A percentile compares a stretch with the other conserved stretches of the same genome.
These are phyloP conservation scores for Coniella lustricola DNA, from an alignment of 2,329 filamentous ascomycete species.

Conservation along the genomic window DNA sequence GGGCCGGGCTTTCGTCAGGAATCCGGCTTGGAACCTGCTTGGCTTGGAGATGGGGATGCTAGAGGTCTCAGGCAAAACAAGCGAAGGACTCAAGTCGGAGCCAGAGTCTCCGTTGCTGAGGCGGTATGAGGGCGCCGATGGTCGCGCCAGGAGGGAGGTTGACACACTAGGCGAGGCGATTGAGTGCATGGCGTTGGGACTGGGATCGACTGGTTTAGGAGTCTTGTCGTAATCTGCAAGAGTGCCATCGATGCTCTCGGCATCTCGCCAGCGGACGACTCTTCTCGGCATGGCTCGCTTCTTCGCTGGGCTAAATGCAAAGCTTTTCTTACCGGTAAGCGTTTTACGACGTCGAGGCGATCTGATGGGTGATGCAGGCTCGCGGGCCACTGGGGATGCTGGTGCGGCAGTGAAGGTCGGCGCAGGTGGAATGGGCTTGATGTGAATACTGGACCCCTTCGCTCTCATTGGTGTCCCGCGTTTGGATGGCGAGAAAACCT, in stretches of 20 bases:
- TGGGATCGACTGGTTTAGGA: conserved; percentile 60
- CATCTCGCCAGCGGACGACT: conserved; percentile 85
- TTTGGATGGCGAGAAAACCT: conserved; percentile 64
- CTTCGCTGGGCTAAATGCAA: conserved; percentile 78
- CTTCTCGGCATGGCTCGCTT: conserved; percentile 65
- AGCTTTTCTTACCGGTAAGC: conserved; percentile 56
- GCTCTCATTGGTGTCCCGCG: conserved; percentile 72
- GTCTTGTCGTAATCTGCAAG: conserved; percentile 90
- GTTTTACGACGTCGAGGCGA: conserved; percentile 77
- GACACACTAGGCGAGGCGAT: conserved; percentile 40
- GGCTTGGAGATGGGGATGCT: conserved; percentile 42
- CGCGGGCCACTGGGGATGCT: conserved; percentile 6
- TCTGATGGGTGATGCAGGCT: conserved; percentile 51
- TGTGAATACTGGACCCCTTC: conserved; percentile 37
- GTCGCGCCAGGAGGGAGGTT: conserved; percentile 31
- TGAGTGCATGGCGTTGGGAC: conserved; percentile 36
- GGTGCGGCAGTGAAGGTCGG: conserved; percentile 29
- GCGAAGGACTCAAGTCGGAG: conserved; percentile 50
- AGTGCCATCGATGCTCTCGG: conserved; percentile 72
- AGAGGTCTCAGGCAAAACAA: conserved; percentile 44
- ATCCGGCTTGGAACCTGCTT: conserved; percentile 81
- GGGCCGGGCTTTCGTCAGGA: conserved; percentile 55
- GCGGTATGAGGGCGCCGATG: conserved; percentile 46
- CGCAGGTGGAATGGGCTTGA: conserved; percentile 38
- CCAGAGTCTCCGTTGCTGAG: conserved; percentile 42